Evolutionary conservation across 441 rosid species (phyloP).

Genomic region (Rhodomyrtus psidioides): DNA sequence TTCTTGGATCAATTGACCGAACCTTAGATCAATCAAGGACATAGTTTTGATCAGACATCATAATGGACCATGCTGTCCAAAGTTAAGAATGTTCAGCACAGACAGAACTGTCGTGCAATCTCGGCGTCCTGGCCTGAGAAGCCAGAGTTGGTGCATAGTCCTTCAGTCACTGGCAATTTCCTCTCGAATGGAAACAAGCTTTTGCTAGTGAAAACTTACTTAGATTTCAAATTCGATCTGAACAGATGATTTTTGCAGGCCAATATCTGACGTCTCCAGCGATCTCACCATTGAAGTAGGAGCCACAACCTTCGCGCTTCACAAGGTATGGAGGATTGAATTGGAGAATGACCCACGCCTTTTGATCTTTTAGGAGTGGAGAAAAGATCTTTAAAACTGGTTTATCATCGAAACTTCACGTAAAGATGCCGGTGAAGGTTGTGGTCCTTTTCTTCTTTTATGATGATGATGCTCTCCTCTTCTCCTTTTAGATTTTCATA

Average conservation of each 20-base stretch:
- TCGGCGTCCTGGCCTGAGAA: conserved; percentile 11
- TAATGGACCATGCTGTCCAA: conserved; percentile 1
- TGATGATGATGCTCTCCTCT: neutral
- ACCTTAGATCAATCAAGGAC: conserved; percentile 31
- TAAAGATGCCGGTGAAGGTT: neutral
- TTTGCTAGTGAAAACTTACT: neutral
- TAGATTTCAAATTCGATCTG: neutral
- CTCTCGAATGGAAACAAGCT: neutral
- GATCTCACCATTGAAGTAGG: conserved; percentile 8
- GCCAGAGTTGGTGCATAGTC: conserved; percentile 1
- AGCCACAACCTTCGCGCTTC: neutral
- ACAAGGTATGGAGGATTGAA: conserved; percentile 3
- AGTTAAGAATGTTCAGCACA: neutral
- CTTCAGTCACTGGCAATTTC: neutral
- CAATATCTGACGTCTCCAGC: conserved; percentile 10
- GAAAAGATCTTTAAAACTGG: neutral
- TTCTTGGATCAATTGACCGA: conserved; percentile 8
- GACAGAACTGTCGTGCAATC: neutral
- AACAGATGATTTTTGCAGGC: neutral
- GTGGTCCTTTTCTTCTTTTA: neutral
- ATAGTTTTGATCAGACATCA: conserved; percentile 2
- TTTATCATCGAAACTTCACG: neutral
- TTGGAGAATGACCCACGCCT: neutral
- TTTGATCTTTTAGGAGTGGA: neutral
- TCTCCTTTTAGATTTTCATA: too few species aligned